Evolutionary conservation across 495 filamentous ascomycete species (phyloP).

Genomic region (Pyrenula aspistea): DNA sequence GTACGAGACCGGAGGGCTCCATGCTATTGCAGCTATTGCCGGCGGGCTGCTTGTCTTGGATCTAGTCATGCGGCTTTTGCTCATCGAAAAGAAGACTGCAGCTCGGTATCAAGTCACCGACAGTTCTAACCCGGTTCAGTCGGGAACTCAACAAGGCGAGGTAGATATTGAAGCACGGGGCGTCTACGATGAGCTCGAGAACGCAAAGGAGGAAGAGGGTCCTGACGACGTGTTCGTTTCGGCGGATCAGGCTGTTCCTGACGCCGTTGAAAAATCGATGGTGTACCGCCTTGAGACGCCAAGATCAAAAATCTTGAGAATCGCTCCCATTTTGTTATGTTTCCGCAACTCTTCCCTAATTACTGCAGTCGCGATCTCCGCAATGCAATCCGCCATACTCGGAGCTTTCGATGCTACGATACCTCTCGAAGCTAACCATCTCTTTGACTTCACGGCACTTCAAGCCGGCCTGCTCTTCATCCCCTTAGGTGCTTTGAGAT

Average conservation of each 20-base stretch:
- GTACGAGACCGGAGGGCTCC: slow-evolving; percentile 44
- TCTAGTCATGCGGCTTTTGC: slow-evolving; percentile 46
- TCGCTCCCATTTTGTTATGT: neutral
- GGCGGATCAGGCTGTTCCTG: neutral
- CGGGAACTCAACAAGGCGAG: neutral
- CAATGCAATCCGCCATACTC: slow-evolving; percentile 37
- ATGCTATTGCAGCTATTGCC: slow-evolving; percentile 46
- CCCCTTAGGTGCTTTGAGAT: slow-evolving; percentile 39
- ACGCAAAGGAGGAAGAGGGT: neutral
- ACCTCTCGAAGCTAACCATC: slow-evolving; percentile 39
- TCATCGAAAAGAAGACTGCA: slow-evolving; percentile 62
- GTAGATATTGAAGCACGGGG: neutral
- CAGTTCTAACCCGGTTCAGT: neutral
- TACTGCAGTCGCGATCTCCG: neutral
- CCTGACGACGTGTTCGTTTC: neutral
- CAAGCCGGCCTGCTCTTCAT: slow-evolving; percentile 58
- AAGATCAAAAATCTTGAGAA: neutral
- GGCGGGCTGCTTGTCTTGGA: slow-evolving; percentile 46
- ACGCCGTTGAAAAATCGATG: neutral
- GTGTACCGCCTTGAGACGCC: slow-evolving; percentile 27
- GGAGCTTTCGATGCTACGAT: slow-evolving; percentile 42
- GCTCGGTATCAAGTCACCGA: slow-evolving; percentile 37
- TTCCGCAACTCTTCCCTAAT: neutral
- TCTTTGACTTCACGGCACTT: slow-evolving; percentile 46
- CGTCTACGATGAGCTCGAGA: neutral